Base-by-base conservation (phyloP, 805 yeast genomes). In the Pichia cabralensis region DNA sequence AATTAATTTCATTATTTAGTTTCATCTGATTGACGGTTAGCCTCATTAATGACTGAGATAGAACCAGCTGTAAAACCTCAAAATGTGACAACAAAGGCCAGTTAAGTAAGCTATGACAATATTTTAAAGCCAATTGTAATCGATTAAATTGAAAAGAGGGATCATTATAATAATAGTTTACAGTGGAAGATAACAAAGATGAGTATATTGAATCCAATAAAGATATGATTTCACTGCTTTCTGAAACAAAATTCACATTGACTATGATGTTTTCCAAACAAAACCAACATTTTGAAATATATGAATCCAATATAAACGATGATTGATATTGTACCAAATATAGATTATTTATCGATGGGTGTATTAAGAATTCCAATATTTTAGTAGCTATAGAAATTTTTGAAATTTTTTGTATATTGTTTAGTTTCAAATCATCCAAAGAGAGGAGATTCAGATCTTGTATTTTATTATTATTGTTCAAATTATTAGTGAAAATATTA, bases 211-310 rank as follows among this genome's bases (percentile, higher is more conserved):
- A 48, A 35, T 56, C 62, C 21, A 55, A 43, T 10, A 43, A 34
- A 8, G 43, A 40, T 12, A 38, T 29, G n/a, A 26, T 20, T 10
- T 33, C 22, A 7, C 26, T 13, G 5, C 35, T 35, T n/a, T 42
- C 35, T n/a, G 47, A 34, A 19, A 38, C 44, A 13, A 50, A 44
- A 8, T 43, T 36, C 2, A 44, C 31, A 35, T 57, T 56, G 10
- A 52, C 39, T 1, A 48, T 52, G 3, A 48, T 42, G 30, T 56
- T 55, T 25, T 54, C 54, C 31, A 56, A 31, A 28, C 61, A 57
- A 35, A 56, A 52, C 61, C 61, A 57, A 2, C 48, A 35, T 32
- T 56, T 44, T 14, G 46, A 41, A 3, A 55, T 44, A 11, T 45
- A 36, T 20, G 47, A 48, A 24, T 58, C 56, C 3, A 56, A 16